Evolutionary conservation across 2,329 filamentous ascomycete genomes (phyloP), one percentile per base, ranked within the genome.

Genomic region (Camillea tinctor): DNA sequence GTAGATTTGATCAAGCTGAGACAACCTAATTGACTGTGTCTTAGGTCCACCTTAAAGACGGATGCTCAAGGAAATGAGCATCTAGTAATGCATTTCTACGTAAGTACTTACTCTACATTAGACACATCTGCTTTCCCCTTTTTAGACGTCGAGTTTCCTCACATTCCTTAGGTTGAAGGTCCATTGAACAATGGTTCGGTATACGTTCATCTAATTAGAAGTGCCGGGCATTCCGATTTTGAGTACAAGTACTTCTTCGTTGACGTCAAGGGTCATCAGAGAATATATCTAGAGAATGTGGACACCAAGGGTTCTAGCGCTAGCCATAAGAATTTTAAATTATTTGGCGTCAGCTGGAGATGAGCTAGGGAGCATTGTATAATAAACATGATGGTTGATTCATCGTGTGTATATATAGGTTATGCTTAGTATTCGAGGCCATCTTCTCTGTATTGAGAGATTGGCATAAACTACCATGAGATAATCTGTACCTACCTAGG

Each of bases 21-120:
- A 8, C n/a, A 22, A 66, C 56, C 78, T 77, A 53, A 30, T 61
- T 65, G 50, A 66, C 54, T 26, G 20, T 40, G 8, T 21, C 13
- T n/a, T 52, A 90, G 88, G 3, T 89, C 89, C 1, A 86, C 83
- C 0, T 78, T 86, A 21, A 85, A 85, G 62, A 92, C 84, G 6
- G 93, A 97, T 71, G 78, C 82, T 11, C 82, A 86, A 62, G 93
- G 93, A 4, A 88, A 87, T 20, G 88, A 96, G 64, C 93, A 97
- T 73, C 74, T 97, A 64, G 79, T 86, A 64, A 92, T 97, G 84
- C 88, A 92, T 67, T 97, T 97, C 74, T 87, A 95, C 72, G 89
- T 91, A 77, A 68, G 85, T 73, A n/a, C n/a, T n/a, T n/a, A n/a
- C n/a, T n/a, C n/a, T n/a, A 20, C 15, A 54, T 23, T 11, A 13